These are phyloP conservation scores for Theobroma grandiflorum DNA, from an alignment of 441 rosid species.

Conservation along the genomic window DNA sequence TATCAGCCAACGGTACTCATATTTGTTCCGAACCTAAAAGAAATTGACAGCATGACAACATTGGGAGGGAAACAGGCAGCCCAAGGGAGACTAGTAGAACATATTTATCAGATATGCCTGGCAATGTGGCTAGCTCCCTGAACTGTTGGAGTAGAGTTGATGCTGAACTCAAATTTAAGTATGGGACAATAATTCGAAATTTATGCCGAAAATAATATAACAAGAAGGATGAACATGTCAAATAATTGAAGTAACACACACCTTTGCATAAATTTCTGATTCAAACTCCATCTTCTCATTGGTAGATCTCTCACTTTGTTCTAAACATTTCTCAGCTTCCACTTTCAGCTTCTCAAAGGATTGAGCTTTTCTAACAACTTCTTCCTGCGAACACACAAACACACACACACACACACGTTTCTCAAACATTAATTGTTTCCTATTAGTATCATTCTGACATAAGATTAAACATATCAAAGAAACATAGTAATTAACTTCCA, in stretches of 20 bases:
- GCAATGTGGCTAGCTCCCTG: background rate
- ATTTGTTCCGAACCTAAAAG: background rate
- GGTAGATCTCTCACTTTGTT: constrained; percentile 66
- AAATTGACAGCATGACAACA: background rate
- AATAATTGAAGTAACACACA: constrained; percentile 22
- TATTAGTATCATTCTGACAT: background rate
- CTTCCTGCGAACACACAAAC: constrained; percentile 57
- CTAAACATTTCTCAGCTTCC: constrained; percentile 86
- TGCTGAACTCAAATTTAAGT: background rate
- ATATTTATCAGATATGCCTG: background rate
- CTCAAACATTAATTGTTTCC: background rate
- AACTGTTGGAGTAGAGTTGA: constrained; percentile 3
- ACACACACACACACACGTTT: no score
- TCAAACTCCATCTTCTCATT: constrained; percentile 74
- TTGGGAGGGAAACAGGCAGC: background rate
- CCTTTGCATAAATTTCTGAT: constrained; percentile 80
- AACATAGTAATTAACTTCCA: background rate
- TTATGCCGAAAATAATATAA: background rate
- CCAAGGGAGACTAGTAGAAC: background rate
- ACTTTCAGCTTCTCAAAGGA: constrained; percentile 65
- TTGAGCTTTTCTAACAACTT: constrained; percentile 72
- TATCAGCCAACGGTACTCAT: background rate
- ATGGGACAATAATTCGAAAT: background rate
- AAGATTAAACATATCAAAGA: background rate
- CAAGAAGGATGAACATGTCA: background rate